A percentile compares a stretch with the other conserved stretches of the same genome.
These are phyloP conservation scores for Dacryopinax primogenitus DNA, from an alignment of 768 basidiomycete genomes.

Conservation along the genomic window DNA sequence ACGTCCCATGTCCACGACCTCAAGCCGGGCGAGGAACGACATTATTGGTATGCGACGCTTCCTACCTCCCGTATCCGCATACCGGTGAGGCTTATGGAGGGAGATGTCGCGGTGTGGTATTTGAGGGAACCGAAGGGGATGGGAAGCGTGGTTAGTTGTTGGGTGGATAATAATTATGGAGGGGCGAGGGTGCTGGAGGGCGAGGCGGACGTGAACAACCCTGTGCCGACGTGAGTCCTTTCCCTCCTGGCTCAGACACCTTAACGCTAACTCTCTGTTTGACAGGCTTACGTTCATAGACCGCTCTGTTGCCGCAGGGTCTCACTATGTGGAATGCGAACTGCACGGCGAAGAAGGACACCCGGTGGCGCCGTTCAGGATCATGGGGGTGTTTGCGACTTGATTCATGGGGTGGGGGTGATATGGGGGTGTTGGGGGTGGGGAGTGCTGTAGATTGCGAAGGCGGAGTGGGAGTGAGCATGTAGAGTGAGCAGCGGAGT, in stretches of 20 bases:
- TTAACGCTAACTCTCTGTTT: not conserved
- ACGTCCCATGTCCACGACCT: conserved; percentile 27
- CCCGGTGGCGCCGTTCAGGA: conserved; percentile 69
- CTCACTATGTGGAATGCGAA: conserved; percentile 87
- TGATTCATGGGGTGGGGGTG: conserved; percentile 23
- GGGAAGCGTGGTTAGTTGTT: conserved; percentile 71
- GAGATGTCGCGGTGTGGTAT: conserved; percentile 88
- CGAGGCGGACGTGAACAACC: conserved; percentile 48
- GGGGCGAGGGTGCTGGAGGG: conserved; percentile 73
- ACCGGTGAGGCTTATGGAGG: conserved; percentile 70
- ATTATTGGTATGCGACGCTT: conserved; percentile 88
- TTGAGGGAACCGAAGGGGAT: conserved; percentile 52
- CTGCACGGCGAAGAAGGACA: conserved; percentile 78
- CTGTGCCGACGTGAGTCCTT: conserved; percentile 51
- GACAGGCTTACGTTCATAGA: conserved; percentile 75
- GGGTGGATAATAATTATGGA: conserved; percentile 90
- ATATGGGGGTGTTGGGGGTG: not conserved
- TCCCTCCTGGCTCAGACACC: conserved; percentile 12
- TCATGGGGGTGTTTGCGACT: conserved; percentile 80
- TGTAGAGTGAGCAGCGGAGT: too few species aligned
- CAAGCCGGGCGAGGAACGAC: conserved; percentile 40
- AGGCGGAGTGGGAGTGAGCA: too few species aligned
- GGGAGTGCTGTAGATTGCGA: not conserved
- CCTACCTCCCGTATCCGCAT: conserved; percentile 74
- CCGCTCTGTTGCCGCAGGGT: conserved; percentile 66